phyloP scores from a whole-genome alignment of 371 early-diverging fungal genomes.

The Mortierella sp. region DNA sequence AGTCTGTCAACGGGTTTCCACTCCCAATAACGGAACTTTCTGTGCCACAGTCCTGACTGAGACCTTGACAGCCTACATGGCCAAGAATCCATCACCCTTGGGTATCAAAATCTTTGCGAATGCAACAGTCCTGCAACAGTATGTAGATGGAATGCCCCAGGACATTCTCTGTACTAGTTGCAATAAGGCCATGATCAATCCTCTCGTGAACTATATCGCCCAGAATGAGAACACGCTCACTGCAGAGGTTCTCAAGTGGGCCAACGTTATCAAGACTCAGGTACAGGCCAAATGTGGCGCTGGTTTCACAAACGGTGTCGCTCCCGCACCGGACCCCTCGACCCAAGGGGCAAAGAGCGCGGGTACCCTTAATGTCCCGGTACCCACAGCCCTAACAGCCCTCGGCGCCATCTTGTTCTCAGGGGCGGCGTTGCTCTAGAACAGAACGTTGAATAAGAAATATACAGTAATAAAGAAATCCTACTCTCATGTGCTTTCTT shows the following conservation, averaged over 20 bases:
- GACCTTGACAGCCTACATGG: conserved; percentile 20
- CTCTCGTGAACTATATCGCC: conserved; percentile 27
- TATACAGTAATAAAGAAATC: no score
- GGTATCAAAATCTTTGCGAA: conserved; percentile 29
- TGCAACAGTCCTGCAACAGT: conserved; percentile 16
- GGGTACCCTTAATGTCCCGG: neutral
- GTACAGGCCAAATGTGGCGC: conserved; percentile 35
- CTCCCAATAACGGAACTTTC: conserved; percentile 32
- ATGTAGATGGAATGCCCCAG: conserved; percentile 30
- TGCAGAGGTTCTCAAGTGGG: conserved; percentile 12
- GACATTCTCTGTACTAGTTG: conserved; percentile 42
- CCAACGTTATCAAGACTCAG: conserved; percentile 15
- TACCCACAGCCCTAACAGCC: no score
- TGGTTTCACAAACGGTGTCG: conserved; percentile 26
- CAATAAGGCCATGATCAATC: conserved; percentile 53
- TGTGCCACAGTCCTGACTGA: conserved; percentile 30
- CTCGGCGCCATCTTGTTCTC: no score
- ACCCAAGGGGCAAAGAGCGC: neutral
- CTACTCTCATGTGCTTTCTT: no score
- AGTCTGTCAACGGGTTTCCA: conserved; percentile 24
- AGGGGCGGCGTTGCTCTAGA: no score
- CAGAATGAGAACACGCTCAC: conserved; percentile 16
- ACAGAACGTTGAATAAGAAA: no score
- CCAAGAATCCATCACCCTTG: conserved; percentile 26
- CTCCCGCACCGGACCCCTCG: conserved; percentile 7